A percentile compares a stretch with the other conserved stretches of the same genome.
phyloP scores from a whole-genome alignment of 179 eudicot genomes.

The Beta corolliflora region DNA sequence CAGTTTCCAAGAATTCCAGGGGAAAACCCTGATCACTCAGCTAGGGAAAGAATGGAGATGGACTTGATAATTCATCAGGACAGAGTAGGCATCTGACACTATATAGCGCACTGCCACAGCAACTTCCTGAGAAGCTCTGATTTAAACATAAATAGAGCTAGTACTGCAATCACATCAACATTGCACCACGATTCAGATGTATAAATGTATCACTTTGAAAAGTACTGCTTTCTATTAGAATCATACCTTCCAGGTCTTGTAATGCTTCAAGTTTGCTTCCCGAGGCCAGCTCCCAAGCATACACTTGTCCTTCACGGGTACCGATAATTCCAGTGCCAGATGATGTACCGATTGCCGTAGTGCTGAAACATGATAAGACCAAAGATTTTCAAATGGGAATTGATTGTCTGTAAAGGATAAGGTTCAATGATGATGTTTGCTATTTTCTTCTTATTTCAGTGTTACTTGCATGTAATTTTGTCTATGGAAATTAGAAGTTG shows the following conservation, averaged over 20 bases:
- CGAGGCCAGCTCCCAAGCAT: constrained; percentile 78
- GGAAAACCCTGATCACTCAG: not conserved
- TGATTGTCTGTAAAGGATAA: not conserved
- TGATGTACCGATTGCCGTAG: constrained; percentile 58
- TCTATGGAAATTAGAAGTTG: not conserved
- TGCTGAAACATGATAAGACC: constrained; percentile 44
- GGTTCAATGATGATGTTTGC: not conserved
- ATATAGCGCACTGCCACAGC: not conserved
- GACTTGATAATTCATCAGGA: not conserved
- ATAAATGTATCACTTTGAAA: not conserved
- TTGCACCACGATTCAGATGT: constrained; percentile 11
- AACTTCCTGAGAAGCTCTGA: not conserved
- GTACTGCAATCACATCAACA: not conserved
- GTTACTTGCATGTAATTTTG: not conserved
- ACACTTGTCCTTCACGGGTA: constrained; percentile 61
- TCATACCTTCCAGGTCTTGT: constrained; percentile 65
- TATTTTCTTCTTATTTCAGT: not conserved
- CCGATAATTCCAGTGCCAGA: constrained; percentile 82
- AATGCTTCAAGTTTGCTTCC: constrained; percentile 54
- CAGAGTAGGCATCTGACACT: not conserved
- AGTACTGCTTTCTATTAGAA: not conserved
- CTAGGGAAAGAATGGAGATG: not conserved
- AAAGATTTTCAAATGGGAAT: constrained; percentile 2
- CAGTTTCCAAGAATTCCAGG: not conserved
- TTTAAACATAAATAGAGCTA: not conserved